Base-by-base conservation (phyloP, 2,329 filamentous ascomycete species). In the Nemania sp. region DNA sequence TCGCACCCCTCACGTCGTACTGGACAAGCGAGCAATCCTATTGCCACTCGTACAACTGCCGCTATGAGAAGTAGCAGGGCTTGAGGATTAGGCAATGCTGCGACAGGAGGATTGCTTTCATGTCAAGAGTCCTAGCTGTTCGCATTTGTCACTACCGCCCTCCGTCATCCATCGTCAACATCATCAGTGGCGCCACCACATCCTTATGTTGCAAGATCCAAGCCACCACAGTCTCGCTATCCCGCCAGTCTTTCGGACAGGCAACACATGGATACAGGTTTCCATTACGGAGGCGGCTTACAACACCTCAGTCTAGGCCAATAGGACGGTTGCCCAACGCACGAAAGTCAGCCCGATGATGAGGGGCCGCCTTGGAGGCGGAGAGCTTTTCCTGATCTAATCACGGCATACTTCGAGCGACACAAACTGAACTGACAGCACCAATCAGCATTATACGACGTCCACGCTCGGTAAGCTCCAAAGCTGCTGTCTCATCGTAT, bases 341-440 rank as follows among this genome's bases (percentile, higher is more conserved):
- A 49, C 50, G 37, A n/a, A 53, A 13, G 29, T 46, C 43, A 32
- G 32, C 48, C 13, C 40, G 47, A 17, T 53, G 18, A 15, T 46
- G 55, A 54, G 43, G 55, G 45, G 54, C 39, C 42, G 9, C 15
- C 12, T 47, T 18, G 54, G 58, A 49, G 40, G 49, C 50, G 54
- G 13, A 21, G 54, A 62, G 51, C 50, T 49, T 58, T 58, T 47
- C 59, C 50, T 45, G 54, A 50, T 54, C 39, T 54, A 50, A 51
- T 25, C n/a, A 15, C 35, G 5, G 39, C 18, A 42, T 34, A 51
- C 49, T 58, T 43, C 59, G 45, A 21, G 59, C 52, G 51, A 53
- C 52, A 47, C 52, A 4, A 25, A 46, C 20, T 42, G 6, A 13
- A 21, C 40, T 15, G 52, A 42, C 42, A 43, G 25, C 34, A 43